Evolutionary conservation across 1,139 yeast genomes (phyloP).

Genomic region (Trichomonascaceae sp.): DNA sequence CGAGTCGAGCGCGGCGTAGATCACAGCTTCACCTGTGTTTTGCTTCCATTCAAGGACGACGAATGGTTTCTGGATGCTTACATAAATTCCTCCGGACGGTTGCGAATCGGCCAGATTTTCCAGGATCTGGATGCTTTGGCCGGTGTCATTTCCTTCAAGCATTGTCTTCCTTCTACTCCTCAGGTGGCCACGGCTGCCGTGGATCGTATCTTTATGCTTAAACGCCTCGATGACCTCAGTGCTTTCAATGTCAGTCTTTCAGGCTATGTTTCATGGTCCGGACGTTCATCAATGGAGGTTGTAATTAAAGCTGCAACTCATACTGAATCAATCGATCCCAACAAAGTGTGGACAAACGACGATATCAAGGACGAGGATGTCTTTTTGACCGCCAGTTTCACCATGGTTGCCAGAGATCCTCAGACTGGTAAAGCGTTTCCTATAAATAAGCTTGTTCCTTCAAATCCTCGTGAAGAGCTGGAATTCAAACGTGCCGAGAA

Average conservation of each 20-base stretch:
- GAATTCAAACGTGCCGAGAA: slow-evolving; percentile 87
- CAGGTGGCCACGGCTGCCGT: slow-evolving; percentile 93
- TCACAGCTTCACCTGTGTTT: slow-evolving; percentile 69
- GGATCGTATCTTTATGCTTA: slow-evolving; percentile 83
- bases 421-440: slow-evolving; percentile 82
- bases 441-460: slow-evolving; percentile 71
- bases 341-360: slow-evolving; percentile 31
- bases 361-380: slow-evolving; percentile 44
- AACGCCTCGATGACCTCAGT: slow-evolving; percentile 72
- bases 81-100: slow-evolving; percentile 80
- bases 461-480: slow-evolving; percentile 66
- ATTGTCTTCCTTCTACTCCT: slow-evolving; percentile 86
- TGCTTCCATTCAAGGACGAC: slow-evolving; percentile 80
- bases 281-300: slow-evolving; percentile 91
- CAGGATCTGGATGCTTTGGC: slow-evolving; percentile 89
- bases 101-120: slow-evolving; percentile 85
- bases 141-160: slow-evolving; percentile 79
- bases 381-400: slow-evolving; percentile 81
- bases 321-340: slow-evolving; percentile 40
- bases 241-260: slow-evolving; percentile 74
- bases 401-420: slow-evolving; percentile 93
- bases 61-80: slow-evolving; percentile 78
- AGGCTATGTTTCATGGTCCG: slow-evolving; percentile 91
- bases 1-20: slow-evolving; percentile 66
- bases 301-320: slow-evolving; percentile 82